Conservation (phyloP, 1,284 basidiomycete species). For the Leccinum subrobustum region DNA sequence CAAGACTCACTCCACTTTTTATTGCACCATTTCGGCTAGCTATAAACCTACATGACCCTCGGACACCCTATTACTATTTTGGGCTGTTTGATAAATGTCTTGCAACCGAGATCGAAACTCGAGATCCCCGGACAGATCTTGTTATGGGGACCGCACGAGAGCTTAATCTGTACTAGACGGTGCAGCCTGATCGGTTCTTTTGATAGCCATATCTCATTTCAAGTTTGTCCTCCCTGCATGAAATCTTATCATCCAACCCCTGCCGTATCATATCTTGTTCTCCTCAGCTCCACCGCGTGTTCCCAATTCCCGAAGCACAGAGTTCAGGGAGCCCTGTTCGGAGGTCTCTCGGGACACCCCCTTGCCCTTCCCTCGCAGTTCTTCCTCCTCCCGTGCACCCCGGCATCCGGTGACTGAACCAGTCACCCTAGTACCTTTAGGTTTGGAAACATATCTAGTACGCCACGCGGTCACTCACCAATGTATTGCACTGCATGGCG, state of each 20-base stretch:
- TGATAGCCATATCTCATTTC: not conserved
- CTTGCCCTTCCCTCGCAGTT: not conserved
- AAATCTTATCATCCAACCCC: slow-evolving; percentile 2
- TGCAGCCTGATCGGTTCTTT: not conserved
- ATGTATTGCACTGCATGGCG: slow-evolving; percentile 6
- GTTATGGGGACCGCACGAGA: not conserved
- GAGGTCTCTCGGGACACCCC: not conserved
- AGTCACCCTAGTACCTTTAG: not conserved
- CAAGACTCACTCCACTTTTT: slow-evolving; percentile 32
- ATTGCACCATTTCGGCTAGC: slow-evolving; percentile 20
- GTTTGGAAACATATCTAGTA: not conserved
- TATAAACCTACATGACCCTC: slow-evolving; percentile 18
- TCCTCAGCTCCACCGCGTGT: not conserved
- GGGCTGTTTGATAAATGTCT: not conserved
- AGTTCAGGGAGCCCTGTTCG: not conserved
- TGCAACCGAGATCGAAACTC: not conserved
- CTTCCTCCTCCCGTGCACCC: not conserved
- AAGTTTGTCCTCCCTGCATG: not conserved
- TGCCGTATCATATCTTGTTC: not conserved
- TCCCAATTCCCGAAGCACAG: not conserved
- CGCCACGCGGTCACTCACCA: not conserved
- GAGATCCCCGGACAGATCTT: not conserved
- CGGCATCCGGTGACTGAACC: not conserved
- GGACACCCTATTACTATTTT: slow-evolving; percentile 17
- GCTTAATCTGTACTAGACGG: not conserved